Percentiles rank a stretch among this genome's conserved stretches.
Conservation (phyloP, 257 asterid genomes). For the Oldenlandia corymbosa region DNA sequence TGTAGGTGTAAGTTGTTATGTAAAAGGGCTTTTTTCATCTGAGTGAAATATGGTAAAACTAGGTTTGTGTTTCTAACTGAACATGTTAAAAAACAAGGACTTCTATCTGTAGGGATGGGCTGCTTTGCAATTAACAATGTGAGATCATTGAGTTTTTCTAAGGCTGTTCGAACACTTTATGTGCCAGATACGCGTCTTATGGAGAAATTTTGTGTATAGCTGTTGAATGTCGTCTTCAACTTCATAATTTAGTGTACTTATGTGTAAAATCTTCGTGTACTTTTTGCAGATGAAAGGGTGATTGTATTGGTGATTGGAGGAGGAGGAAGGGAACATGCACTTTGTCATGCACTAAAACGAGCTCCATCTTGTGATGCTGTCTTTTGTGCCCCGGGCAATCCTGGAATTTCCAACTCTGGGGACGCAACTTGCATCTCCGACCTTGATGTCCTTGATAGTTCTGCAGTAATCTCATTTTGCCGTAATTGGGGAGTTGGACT, state of each 20-base stretch:
- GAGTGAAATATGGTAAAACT: not conserved
- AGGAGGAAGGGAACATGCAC: slow-evolving; percentile 96
- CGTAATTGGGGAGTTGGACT: slow-evolving; percentile 73
- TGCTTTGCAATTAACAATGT: not conserved
- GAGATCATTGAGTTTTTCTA: not conserved
- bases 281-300: slow-evolving; percentile 55
- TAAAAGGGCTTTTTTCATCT: no score
- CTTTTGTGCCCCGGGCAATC: slow-evolving; percentile 97
- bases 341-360: slow-evolving; percentile 68
- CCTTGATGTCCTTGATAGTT: slow-evolving; percentile 64
- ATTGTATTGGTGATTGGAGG: slow-evolving; percentile 93
- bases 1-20: no score
- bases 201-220: not conserved
- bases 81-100: not conserved
- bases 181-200: not conserved
- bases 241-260: slow-evolving; percentile 1
- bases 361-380: slow-evolving; percentile 80
- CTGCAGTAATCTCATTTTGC: slow-evolving; percentile 71
- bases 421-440: slow-evolving; percentile 80
- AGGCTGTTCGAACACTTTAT: not conserved
- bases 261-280: not conserved
- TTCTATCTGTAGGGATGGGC: no score
- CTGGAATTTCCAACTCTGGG: slow-evolving; percentile 72
- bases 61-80: not conserved
- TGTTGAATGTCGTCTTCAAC: not conserved